Conservation (phyloP, 805 yeast genomes). For the Starmera caribaea region DNA sequence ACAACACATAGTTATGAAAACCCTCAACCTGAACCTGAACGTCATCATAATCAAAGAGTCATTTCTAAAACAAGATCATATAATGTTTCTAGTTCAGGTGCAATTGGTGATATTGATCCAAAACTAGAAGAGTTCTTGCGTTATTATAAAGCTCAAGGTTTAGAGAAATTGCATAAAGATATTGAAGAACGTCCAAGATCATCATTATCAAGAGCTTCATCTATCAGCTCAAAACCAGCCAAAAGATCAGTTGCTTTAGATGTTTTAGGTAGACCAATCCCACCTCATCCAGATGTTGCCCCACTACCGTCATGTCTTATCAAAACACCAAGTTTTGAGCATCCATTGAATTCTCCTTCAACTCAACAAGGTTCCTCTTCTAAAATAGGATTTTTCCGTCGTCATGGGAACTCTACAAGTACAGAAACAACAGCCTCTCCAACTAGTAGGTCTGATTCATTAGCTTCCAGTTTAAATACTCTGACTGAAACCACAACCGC, state of each 20-base stretch:
- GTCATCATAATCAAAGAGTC: background rate
- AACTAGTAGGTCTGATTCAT: slow-evolving; percentile 2
- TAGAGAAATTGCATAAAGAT: slow-evolving; percentile 13
- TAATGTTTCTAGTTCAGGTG: background rate
- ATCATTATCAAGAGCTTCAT: background rate
- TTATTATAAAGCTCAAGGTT: slow-evolving; percentile 23
- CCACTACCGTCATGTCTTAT: slow-evolving; percentile 40
- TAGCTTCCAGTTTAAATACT: slow-evolving; percentile 1
- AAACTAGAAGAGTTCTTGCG: slow-evolving; percentile 36
- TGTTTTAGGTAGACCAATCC: slow-evolving; percentile 35
- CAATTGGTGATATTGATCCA: slow-evolving; percentile 28
- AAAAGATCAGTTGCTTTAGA: slow-evolving; percentile 18
- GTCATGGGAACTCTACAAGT: slow-evolving; percentile 3
- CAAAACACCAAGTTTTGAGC: slow-evolving; percentile 6
- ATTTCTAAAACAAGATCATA: slow-evolving; percentile 11
- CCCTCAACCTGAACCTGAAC: background rate
- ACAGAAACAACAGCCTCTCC: background rate
- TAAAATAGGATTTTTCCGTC: slow-evolving; percentile 6
- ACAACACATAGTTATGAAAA: background rate
- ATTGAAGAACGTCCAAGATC: slow-evolving; percentile 1
- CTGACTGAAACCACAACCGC: background rate
- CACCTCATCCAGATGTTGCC: slow-evolving; percentile 39
- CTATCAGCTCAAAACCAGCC: background rate
- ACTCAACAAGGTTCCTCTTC: slow-evolving; percentile 3
- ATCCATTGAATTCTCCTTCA: slow-evolving; percentile 1